phyloP scores from a whole-genome alignment of 495 filamentous ascomycete genomes.

The Aspergillus diversus region DNA sequence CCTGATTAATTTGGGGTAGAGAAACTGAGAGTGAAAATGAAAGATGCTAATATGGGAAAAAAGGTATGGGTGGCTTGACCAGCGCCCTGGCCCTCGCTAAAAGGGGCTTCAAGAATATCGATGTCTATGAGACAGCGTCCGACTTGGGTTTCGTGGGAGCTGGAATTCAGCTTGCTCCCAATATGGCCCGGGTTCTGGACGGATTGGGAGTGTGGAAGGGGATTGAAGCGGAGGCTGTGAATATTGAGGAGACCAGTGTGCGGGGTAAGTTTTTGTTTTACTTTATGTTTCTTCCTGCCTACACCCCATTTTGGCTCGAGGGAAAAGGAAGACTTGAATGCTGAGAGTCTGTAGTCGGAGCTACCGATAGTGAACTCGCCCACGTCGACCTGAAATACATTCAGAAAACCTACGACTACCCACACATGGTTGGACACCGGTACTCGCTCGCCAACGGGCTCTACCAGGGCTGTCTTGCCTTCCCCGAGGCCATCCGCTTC shows the following conservation, averaged over 20 bases:
- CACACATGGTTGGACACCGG: conserved; percentile 80
- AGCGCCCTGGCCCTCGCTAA: conserved; percentile 72
- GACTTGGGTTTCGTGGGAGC: conserved; percentile 81
- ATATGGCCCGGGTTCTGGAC: conserved; percentile 76
- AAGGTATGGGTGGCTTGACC: conserved; percentile 79
- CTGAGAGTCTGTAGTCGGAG: conserved; percentile 55
- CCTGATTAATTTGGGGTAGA: background rate
- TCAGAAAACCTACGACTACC: conserved; percentile 67
- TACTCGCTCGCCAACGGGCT: conserved; percentile 70
- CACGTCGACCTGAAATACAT: conserved; percentile 72
- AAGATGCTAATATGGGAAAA: conserved; percentile 3
- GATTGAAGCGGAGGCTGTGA: conserved; percentile 66
- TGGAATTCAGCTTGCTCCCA: conserved; percentile 80
- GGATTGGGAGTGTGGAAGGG: conserved; percentile 67
- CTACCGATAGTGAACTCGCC: conserved; percentile 66
- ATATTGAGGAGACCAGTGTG: conserved; percentile 57
- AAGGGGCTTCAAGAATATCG: conserved; percentile 71
- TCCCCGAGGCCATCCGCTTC: conserved; percentile 66
- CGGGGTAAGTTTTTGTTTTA: conserved; percentile 39
- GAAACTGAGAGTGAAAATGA: background rate
- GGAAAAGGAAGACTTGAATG: background rate
- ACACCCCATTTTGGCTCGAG: background rate
- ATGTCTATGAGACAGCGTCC: conserved; percentile 73
- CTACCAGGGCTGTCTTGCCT: conserved; percentile 66
- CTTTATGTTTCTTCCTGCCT: background rate